phyloP scores from a whole-genome alignment of 345 rosid species.

The Physaria fendleri region DNA sequence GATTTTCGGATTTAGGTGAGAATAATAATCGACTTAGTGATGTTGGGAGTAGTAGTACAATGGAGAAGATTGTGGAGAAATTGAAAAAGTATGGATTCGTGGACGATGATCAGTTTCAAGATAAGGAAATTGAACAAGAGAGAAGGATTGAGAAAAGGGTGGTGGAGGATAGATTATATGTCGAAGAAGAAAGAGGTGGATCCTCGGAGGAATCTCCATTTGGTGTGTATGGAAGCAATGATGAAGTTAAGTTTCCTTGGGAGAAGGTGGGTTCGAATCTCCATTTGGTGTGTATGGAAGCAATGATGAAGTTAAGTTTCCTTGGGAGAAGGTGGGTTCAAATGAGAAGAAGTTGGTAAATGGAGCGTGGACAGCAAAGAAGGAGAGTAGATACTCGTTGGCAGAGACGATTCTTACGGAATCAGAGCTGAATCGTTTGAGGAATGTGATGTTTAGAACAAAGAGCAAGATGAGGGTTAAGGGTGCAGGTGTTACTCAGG shows the following conservation, averaged over 20 bases:
- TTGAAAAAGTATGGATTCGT: constrained; percentile 64
- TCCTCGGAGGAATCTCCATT: constrained; percentile 45
- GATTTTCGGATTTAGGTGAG: constrained; percentile 31
- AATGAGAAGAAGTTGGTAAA: constrained; percentile 29
- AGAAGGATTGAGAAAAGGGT: constrained; percentile 57
- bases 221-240: constrained; percentile 35
- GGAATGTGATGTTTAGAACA: constrained; percentile 56
- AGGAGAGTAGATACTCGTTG: constrained; percentile 50
- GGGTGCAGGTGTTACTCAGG: constrained; percentile 69
- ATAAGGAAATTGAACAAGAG: constrained; percentile 22
- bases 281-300: constrained; percentile 39
- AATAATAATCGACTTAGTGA: constrained; percentile 1
- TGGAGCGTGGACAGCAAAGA: constrained; percentile 46
- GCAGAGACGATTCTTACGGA: constrained; percentile 77
- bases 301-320: constrained; percentile 59
- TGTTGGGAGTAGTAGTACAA: constrained; percentile 44
- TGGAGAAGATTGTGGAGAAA: constrained; percentile 80
- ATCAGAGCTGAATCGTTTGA: constrained; percentile 69
- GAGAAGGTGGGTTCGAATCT: constrained; percentile 47
- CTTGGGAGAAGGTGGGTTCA: constrained; percentile 67
- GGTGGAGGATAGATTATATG: constrained; percentile 57
- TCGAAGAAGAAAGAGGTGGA: constrained; percentile 68
- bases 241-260: constrained; percentile 81
- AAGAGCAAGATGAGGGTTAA: constrained; percentile 55
- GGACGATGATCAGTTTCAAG: constrained; percentile 40